Evolutionary conservation across 2,329 filamentous ascomycete species (phyloP).

Genomic region (Paecilomyces sp.): DNA sequence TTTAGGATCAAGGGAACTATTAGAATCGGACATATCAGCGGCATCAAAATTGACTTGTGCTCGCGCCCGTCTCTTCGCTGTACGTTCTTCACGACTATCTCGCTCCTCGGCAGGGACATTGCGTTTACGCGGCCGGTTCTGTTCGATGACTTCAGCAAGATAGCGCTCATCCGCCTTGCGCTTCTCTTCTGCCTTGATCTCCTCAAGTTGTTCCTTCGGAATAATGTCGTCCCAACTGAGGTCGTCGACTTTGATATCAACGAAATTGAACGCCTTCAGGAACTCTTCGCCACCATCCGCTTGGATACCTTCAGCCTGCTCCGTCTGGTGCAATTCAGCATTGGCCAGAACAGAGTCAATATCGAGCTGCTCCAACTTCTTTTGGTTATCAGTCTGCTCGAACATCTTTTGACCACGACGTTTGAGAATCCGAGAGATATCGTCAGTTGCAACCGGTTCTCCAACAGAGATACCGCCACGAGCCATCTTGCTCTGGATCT

Average conservation of each 20-base stretch:
- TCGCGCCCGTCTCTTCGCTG: conserved; percentile 63
- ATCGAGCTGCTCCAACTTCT: conserved; percentile 92
- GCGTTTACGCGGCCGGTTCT: conserved; percentile 73
- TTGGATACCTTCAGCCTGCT: conserved; percentile 87
- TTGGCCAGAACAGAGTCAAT: conserved; percentile 96
- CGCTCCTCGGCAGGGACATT: conserved; percentile 51
- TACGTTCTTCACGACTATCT: conserved; percentile 54
- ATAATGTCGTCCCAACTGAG: conserved; percentile 99
- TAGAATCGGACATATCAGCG: conserved; percentile 63
- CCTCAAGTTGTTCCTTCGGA: conserved; percentile 82
- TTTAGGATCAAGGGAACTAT: conserved; percentile 64
- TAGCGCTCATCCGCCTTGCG: conserved; percentile 76
- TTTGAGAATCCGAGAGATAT: conserved; percentile 94
- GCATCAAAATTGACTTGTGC: conserved; percentile 59
- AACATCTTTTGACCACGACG: conserved; percentile 99
- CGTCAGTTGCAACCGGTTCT: conserved; percentile 84
- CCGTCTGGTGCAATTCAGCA: conserved; percentile 93
- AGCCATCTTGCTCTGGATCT: conserved; percentile 71
- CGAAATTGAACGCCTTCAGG: conserved; percentile 81
- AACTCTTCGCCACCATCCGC: conserved; percentile 97
- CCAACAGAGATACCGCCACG: conserved; percentile 53
- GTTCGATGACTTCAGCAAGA: conserved; percentile 71
- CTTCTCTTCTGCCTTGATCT: conserved; percentile 83
- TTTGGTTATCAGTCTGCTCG: conserved; percentile 92
- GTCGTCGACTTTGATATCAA: conserved; percentile 88